A percentile compares a stretch with the other conserved stretches of the same genome.
phyloP scores from a whole-genome alignment of 2,329 filamentous ascomycete genomes.

The Fusarium citri region DNA sequence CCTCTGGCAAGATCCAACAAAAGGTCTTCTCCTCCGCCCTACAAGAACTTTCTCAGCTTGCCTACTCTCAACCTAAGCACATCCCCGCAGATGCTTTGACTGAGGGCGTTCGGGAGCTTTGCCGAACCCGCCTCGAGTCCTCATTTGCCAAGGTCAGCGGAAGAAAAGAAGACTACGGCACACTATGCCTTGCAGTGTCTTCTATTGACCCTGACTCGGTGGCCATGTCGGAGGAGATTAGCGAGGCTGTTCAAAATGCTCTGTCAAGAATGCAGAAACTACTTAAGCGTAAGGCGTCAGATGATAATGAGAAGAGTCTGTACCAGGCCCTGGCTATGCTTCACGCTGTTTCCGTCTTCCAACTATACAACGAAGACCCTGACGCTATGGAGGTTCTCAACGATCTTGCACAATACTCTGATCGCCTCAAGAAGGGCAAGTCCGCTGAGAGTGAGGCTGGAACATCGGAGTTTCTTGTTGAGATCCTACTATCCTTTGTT shows the following conservation, averaged over 20 bases:
- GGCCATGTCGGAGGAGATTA: conserved; percentile 66
- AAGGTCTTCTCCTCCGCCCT: conserved; percentile 56
- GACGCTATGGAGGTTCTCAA: conserved; percentile 86
- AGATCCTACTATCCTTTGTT: conserved; percentile 90
- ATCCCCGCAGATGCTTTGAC: conserved; percentile 59
- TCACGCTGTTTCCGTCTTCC: conserved; percentile 85
- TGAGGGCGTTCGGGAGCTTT: conserved; percentile 64
- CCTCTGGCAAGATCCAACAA: conserved; percentile 47
- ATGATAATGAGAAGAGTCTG: conserved; percentile 53
- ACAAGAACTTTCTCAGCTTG: conserved; percentile 65
- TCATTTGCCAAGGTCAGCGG: conserved; percentile 69
- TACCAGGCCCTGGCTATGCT: conserved; percentile 80
- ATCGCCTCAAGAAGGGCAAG: conserved; percentile 67
- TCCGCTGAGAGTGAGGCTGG: conserved; percentile 63
- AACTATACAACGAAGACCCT: conserved; percentile 89
- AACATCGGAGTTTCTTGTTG: conserved; percentile 79
- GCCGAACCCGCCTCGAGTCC: conserved; percentile 67
- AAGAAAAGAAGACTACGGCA: conserved; percentile 63
- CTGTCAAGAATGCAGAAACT: conserved; percentile 65
- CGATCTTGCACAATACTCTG: conserved; percentile 82
- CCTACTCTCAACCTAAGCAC: conserved; percentile 62
- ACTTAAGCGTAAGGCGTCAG: conserved; percentile 55
- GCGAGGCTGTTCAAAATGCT: conserved; percentile 64
- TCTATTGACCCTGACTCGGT: conserved; percentile 64
- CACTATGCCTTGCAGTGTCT: conserved; percentile 66